A percentile compares a stretch with the other conserved stretches of the same genome.
These are phyloP conservation scores for Geotrichum fermentans DNA, from an alignment of 1,139 yeast genomes.

Conservation along the genomic window DNA sequence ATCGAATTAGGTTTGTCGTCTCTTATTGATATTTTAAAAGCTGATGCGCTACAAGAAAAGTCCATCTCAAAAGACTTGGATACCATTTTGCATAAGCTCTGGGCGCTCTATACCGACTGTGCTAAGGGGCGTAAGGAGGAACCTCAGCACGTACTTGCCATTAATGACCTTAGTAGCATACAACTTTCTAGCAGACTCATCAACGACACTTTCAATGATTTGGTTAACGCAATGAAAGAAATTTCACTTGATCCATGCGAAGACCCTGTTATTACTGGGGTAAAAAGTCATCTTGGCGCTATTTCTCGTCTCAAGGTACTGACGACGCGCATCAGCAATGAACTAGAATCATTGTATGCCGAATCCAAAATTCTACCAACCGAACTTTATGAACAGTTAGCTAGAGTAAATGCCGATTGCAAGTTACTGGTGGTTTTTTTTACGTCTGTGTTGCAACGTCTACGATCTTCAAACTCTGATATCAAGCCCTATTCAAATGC, in stretches of 20 bases:
- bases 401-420: conserved; percentile 8
- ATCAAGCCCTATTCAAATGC: conserved; percentile 1
- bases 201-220: conserved; percentile 9
- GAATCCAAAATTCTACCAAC: conserved; percentile 4
- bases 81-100: conserved; percentile 15
- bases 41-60: conserved; percentile 16
- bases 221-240: conserved; percentile 8
- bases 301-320: conserved; percentile 15
- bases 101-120: conserved; percentile 16
- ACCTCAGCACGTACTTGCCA: conserved; percentile 13
- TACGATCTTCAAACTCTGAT: neutral
- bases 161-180: conserved; percentile 18
- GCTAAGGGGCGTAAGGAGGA: conserved; percentile 7
- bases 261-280: conserved; percentile 8
- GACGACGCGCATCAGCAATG: conserved; percentile 16
- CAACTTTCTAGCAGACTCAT: conserved; percentile 15
- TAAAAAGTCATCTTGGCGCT: conserved; percentile 7
- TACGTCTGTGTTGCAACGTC: conserved; percentile 9
- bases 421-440: conserved; percentile 13
- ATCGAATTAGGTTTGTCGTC: conserved; percentile 21
- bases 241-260: conserved; percentile 1
- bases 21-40: conserved; percentile 21
- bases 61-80: conserved; percentile 16
- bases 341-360: conserved; percentile 11
- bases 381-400: conserved; percentile 9